Conservation (phyloP, 73 alveolate species). For the Tetrahymena thermophila region DNA sequence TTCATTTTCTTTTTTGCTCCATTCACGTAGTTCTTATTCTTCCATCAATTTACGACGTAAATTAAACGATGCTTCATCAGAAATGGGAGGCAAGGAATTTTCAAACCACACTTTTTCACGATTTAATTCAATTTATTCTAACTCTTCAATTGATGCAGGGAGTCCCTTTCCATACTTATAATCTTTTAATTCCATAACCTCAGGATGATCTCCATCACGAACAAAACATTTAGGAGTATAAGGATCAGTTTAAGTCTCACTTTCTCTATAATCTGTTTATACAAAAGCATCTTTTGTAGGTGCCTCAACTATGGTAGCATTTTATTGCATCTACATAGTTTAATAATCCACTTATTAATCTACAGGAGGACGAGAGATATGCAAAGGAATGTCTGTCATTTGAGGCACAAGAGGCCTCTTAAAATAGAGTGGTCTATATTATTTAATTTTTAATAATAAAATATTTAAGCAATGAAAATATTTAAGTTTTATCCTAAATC, state of each 20-base stretch:
- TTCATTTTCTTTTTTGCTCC: constrained; percentile 95
- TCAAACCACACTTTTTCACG: constrained; percentile 96
- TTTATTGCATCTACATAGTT: constrained; percentile 30
- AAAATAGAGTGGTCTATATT: constrained; percentile 41
- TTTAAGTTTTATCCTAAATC: no score
- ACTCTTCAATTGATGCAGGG: constrained; percentile 98
- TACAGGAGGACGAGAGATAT: constrained; percentile 29
- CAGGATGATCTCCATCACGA: constrained; percentile 86
- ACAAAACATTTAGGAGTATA: constrained; percentile 87
- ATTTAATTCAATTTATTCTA: constrained; percentile 92
- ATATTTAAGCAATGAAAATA: background rate
- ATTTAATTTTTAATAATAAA: background rate
- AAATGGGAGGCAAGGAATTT: constrained; percentile 93
- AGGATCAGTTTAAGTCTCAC: constrained; percentile 97
- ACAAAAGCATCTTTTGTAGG: constrained; percentile 48
- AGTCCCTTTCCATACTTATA: constrained; percentile 89
- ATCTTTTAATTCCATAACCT: constrained; percentile 86
- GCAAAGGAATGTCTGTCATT: constrained; percentile 37
- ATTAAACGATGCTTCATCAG: constrained; percentile 95
- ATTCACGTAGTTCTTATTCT: constrained; percentile 95
- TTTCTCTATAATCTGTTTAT: constrained; percentile 80
- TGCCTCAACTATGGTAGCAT: background rate
- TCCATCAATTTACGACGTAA: constrained; percentile 91
- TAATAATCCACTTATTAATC: constrained; percentile 3
- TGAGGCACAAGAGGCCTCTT: constrained; percentile 54